These are phyloP conservation scores for Schizonepeta tenuifolia DNA, from an alignment of 257 asterid genomes.

Conservation along the genomic window DNA sequence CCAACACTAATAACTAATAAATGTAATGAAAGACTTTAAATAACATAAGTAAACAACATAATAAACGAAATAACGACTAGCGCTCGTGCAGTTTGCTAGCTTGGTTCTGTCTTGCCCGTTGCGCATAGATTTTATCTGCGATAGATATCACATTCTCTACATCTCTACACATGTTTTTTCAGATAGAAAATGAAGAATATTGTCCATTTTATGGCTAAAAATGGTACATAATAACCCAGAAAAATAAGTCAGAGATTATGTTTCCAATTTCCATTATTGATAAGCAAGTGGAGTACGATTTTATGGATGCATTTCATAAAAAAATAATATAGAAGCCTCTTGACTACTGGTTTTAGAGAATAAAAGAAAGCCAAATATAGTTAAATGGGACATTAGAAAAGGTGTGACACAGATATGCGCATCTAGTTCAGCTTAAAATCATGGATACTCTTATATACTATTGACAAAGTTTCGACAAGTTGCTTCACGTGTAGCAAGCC, in stretches of 20 bases:
- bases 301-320: conserved; percentile 16
- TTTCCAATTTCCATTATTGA: neutral
- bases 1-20: neutral
- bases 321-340: too few species aligned
- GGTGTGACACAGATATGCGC: neutral
- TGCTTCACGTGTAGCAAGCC: neutral
- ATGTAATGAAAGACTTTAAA: neutral
- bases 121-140: neutral
- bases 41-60: neutral
- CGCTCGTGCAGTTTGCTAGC: neutral
- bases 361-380: neutral
- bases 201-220: neutral
- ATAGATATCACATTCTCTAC: neutral
- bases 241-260: neutral
- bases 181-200: neutral
- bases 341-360: neutral
- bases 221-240: conserved; percentile 1
- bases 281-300: conserved; percentile 2
- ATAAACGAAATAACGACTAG: too few species aligned
- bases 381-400: neutral
- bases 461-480: neutral
- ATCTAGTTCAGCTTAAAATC: conserved; percentile 13
- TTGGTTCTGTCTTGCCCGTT: neutral
- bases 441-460: neutral
- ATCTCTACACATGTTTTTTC: neutral